Evolutionary conservation across 345 rosid species (phyloP).

Genomic region (Euphorbia peplus): DNA sequence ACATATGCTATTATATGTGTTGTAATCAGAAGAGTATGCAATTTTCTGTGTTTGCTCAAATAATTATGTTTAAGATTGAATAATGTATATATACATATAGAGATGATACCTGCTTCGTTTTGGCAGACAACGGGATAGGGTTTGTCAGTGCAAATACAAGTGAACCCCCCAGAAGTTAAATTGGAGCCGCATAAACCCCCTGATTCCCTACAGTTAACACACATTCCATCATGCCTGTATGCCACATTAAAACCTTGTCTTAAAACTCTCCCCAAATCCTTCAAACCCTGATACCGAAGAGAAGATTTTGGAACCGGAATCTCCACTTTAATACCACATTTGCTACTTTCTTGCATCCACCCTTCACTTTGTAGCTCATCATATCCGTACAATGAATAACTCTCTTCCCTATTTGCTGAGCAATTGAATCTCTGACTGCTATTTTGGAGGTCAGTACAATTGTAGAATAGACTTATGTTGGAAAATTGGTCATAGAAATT

Average conservation of each 20-base stretch:
- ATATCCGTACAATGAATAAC: neutral
- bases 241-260: constrained; percentile 26
- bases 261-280: constrained; percentile 2
- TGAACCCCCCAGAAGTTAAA: constrained; percentile 5
- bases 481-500: neutral
- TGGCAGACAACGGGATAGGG: neutral
- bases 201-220: constrained; percentile 26
- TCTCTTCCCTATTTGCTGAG: neutral
- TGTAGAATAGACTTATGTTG: constrained; percentile 29
- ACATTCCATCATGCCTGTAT: neutral
- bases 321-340: neutral
- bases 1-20: too few species aligned
- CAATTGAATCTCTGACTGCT: neutral
- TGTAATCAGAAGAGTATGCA: too few species aligned
- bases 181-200: constrained; percentile 51
- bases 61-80: neutral
- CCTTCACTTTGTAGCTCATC: too few species aligned
- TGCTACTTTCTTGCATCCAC: neutral
- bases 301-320: neutral
- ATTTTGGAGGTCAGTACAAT: constrained; percentile 9
- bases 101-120: neutral
- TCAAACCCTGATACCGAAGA: too few species aligned
- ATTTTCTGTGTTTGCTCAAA: too few species aligned
- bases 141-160: constrained; percentile 33
- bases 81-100: too few species aligned